Evolutionary conservation across 2,329 filamentous ascomycete species (phyloP).

Genomic region (Stemphylium lycopersici): DNA sequence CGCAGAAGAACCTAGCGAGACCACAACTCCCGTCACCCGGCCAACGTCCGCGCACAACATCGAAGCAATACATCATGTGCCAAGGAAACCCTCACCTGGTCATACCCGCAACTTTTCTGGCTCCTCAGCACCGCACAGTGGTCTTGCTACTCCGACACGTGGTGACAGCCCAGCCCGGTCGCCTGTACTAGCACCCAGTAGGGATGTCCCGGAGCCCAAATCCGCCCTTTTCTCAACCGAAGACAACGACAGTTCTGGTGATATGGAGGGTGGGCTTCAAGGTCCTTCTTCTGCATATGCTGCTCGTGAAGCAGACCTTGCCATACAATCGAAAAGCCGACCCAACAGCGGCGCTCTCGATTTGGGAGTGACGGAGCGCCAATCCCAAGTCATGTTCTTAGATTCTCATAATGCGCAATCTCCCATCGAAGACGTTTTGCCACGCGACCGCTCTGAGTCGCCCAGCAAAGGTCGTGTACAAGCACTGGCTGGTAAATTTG

Average conservation of each 20-base stretch:
- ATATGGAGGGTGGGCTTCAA: slow-evolving; percentile 32
- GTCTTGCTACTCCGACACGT: slow-evolving; percentile 63
- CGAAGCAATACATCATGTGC: slow-evolving; percentile 34
- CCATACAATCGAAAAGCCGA: slow-evolving; percentile 33
- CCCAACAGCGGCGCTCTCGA: slow-evolving; percentile 28
- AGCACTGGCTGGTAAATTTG: slow-evolving; percentile 58
- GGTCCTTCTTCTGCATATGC: slow-evolving; percentile 38
- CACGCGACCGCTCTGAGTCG: slow-evolving; percentile 50
- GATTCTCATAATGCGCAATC: slow-evolving; percentile 42
- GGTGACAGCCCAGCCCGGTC: slow-evolving; percentile 67
- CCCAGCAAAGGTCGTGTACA: slow-evolving; percentile 58
- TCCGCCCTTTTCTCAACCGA: slow-evolving; percentile 55
- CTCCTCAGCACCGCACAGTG: slow-evolving; percentile 54
- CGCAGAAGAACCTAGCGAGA: slow-evolving; percentile 58
- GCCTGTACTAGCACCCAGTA: slow-evolving; percentile 58
- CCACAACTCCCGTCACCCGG: slow-evolving; percentile 44
- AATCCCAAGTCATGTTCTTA: slow-evolving; percentile 45
- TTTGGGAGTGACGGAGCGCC: slow-evolving; percentile 38
- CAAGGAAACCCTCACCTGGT: slow-evolving; percentile 46
- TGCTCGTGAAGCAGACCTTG: slow-evolving; percentile 47
- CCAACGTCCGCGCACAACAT: slow-evolving; percentile 41
- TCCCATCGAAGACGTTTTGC: slow-evolving; percentile 35
- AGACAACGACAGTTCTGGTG: slow-evolving; percentile 40
- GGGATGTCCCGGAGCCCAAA: slow-evolving; percentile 53
- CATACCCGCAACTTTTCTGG: slow-evolving; percentile 51